Conservation (phyloP, 345 rosid species). For the Linum usitatissimum region DNA sequence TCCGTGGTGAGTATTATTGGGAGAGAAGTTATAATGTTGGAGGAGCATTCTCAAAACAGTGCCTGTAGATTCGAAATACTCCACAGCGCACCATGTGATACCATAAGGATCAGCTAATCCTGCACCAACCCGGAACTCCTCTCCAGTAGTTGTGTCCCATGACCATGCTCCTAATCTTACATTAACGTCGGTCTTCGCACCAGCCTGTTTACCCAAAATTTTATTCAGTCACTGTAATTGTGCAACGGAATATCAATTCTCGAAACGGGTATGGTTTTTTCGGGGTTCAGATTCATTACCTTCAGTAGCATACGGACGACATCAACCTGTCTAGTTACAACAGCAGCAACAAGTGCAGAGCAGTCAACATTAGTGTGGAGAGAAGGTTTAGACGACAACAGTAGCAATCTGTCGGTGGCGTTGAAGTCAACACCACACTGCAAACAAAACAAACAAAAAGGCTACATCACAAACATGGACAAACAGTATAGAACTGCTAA, state of each 20-base stretch:
- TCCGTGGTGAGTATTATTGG: constrained; percentile 44
- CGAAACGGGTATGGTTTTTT: too few relatives aligned
- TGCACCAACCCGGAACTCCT: constrained; percentile 90
- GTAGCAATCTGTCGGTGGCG: constrained; percentile 51
- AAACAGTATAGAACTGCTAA: neutral
- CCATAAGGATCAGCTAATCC: constrained; percentile 91
- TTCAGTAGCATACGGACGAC: constrained; percentile 55
- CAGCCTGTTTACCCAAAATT: constrained; percentile 34
- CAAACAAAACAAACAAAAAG: constrained; percentile 4
- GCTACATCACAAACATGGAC: neutral
- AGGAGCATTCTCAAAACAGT: constrained; percentile 61
- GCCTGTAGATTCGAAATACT: constrained; percentile 78
- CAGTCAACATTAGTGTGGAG: constrained; percentile 83
- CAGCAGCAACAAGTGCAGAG: constrained; percentile 74
- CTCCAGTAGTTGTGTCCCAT: constrained; percentile 79
- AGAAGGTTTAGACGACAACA: constrained; percentile 82
- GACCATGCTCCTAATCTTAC: constrained; percentile 95
- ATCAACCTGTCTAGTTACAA: constrained; percentile 70
- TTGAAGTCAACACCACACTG: constrained; percentile 81
- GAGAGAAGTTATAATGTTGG: constrained; percentile 26
- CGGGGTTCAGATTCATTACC: constrained; percentile 27
- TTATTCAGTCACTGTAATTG: neutral
- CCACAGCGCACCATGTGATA: constrained; percentile 88
- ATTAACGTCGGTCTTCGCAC: constrained; percentile 40
- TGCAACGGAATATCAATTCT: constrained; percentile 1